Evolutionary conservation across 108 stramenopile species (phyloP).

Genomic region (Aureococcus anophagefferens): DNA sequence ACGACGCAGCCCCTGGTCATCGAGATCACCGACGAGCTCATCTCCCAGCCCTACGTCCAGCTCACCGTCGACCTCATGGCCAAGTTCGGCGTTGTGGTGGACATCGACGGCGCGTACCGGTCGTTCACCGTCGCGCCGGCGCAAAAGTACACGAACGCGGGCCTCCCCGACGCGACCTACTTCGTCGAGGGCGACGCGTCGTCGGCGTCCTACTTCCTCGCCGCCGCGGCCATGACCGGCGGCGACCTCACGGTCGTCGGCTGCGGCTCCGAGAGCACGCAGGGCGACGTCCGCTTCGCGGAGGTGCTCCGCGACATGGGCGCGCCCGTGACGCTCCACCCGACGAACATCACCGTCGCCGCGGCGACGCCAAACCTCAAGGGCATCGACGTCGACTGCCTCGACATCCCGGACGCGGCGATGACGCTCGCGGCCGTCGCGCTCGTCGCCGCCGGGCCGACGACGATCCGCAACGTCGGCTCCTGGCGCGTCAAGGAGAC

Average conservation of each 20-base stretch:
- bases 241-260: slow-evolving; percentile 82
- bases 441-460: slow-evolving; percentile 85
- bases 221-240: slow-evolving; percentile 90
- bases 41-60: slow-evolving; percentile 87
- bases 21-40: slow-evolving; percentile 82
- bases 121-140: slow-evolving; percentile 46
- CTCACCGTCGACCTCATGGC: slow-evolving; percentile 93
- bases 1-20: slow-evolving; percentile 59
- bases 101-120: slow-evolving; percentile 47
- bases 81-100: slow-evolving; percentile 72
- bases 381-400: slow-evolving; percentile 92
- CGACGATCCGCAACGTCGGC: slow-evolving; percentile 91
- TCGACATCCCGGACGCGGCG: slow-evolving; percentile 92
- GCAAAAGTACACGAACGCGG: slow-evolving; percentile 49
- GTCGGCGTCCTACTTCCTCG: slow-evolving; percentile 90
- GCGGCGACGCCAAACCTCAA: slow-evolving; percentile 64
- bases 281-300: slow-evolving; percentile 92
- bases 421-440: slow-evolving; percentile 94
- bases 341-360: slow-evolving; percentile 81
- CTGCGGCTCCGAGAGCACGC: slow-evolving; percentile 76
- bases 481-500: slow-evolving; percentile 95
- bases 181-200: slow-evolving; percentile 93
- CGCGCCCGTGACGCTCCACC: slow-evolving; percentile 73
- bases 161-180: slow-evolving; percentile 20
- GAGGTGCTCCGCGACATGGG: slow-evolving; percentile 91